phyloP scores from a whole-genome alignment of 257 asterid species.

The Fraxinus americana region DNA sequence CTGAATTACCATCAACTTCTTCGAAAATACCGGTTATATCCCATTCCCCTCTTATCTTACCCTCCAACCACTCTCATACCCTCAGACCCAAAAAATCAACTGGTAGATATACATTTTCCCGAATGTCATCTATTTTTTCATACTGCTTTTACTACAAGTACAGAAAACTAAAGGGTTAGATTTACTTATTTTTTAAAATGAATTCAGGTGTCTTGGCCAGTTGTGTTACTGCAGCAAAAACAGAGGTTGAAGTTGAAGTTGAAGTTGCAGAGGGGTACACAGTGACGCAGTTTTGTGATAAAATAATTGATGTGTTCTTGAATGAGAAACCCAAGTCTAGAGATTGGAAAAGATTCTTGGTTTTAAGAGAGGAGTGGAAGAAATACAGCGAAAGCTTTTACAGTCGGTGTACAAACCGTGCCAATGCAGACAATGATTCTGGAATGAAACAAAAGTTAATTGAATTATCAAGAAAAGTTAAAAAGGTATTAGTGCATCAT shows the following conservation, averaged over 20 bases:
- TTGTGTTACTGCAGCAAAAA: conserved; percentile 35
- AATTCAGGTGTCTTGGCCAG: conserved; percentile 37
- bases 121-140: not conserved
- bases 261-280: conserved; percentile 82
- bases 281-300: conserved; percentile 78
- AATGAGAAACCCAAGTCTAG: conserved; percentile 82
- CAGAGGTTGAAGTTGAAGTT: conserved; percentile 45
- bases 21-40: conserved; percentile 27
- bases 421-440: conserved; percentile 59
- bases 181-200: not conserved
- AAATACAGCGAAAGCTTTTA: conserved; percentile 69
- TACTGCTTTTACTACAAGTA: not conserved
- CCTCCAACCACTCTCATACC: conserved; percentile 26
- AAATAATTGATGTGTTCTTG: conserved; percentile 77
- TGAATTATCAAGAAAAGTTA: conserved; percentile 67
- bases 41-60: conserved; percentile 10
- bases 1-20: conserved; percentile 40
- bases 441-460: conserved; percentile 60
- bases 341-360: conserved; percentile 77
- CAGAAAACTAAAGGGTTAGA: not conserved
- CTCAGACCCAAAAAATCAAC: conserved; percentile 30
- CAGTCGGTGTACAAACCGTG: conserved; percentile 55
- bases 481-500: conserved; percentile 46
- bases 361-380: conserved; percentile 83
- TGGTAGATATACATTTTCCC: conserved; percentile 20